Conservation (phyloP, 164 flowering plant species). For the Chimonanthus praecox region DNA sequence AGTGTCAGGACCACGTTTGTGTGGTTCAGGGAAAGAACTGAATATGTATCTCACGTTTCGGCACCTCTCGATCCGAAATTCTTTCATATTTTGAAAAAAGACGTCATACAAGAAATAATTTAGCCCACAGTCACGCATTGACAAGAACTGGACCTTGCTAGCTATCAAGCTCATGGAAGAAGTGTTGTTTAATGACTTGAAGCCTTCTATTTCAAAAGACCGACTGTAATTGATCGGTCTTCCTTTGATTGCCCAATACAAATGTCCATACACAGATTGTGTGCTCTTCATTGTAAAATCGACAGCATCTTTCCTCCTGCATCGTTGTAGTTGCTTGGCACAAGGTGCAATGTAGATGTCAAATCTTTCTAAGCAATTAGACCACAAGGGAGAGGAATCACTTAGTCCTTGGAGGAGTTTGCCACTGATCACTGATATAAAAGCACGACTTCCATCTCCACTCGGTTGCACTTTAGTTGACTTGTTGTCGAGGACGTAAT, state of each 20-base stretch:
- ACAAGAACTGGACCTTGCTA: background rate
- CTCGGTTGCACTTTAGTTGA: background rate
- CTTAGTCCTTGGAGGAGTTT: background rate
- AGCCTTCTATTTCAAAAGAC: background rate
- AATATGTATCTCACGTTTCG: background rate
- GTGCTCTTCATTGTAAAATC: background rate
- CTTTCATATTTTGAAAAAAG: background rate
- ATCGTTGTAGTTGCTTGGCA: background rate
- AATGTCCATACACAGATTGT: background rate
- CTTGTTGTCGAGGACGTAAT: no score
- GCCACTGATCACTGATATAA: background rate
- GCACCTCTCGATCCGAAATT: background rate
- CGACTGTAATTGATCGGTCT: background rate
- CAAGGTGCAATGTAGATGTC: constrained; percentile 1
- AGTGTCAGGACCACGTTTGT: background rate
- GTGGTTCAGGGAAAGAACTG: background rate
- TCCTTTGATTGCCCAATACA: background rate
- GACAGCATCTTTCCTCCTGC: background rate
- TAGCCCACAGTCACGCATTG: background rate
- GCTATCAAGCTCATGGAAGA: background rate
- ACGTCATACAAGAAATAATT: background rate
- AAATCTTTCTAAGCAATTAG: background rate
- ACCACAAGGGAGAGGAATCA: background rate
- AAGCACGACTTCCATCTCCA: background rate
- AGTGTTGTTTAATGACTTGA: background rate